A percentile compares a stretch with the other conserved stretches of the same genome.
Conservation (phyloP, 225 moss, liverwort and hornwort species). For the Asterella californica region DNA sequence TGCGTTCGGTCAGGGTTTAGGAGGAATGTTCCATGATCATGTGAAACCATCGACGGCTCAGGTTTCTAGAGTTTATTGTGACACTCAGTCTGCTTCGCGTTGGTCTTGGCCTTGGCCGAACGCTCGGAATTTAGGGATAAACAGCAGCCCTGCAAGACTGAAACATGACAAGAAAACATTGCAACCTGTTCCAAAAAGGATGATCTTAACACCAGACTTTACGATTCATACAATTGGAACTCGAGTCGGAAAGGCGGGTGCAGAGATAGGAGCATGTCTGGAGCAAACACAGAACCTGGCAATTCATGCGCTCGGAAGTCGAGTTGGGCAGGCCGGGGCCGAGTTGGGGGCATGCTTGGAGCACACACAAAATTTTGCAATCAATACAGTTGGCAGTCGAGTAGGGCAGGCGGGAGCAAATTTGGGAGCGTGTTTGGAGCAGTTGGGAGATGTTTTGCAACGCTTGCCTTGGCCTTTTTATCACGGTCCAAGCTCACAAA, state of each 20-base stretch:
- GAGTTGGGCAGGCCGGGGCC: constrained; percentile 68
- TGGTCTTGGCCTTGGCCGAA: constrained; percentile 29
- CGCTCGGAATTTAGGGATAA: constrained; percentile 9
- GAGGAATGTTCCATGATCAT: constrained; percentile 58
- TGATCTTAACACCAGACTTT: constrained; percentile 4
- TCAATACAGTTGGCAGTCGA: constrained; percentile 54
- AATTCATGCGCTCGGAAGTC: constrained; percentile 57
- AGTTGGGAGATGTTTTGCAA: constrained; percentile 57
- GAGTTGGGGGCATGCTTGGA: constrained; percentile 43
- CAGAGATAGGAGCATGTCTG: constrained; percentile 26
- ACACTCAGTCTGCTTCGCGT: constrained; percentile 31
- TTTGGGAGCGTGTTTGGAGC: constrained; percentile 57
- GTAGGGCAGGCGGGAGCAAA: constrained; percentile 65
- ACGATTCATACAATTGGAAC: constrained; percentile 15
- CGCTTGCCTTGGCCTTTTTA: constrained; percentile 46
- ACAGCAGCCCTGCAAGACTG: constrained; percentile 21
- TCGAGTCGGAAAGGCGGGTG: constrained; percentile 44
- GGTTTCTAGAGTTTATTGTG: constrained; percentile 19
- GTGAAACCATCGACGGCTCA: constrained; percentile 45
- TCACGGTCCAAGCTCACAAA: constrained; percentile 2
- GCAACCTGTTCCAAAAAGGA: constrained; percentile 31
- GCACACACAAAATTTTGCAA: constrained; percentile 37
- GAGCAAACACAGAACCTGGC: constrained; percentile 28
- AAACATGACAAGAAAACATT: constrained; percentile 12
- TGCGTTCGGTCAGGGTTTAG: constrained; percentile 60